Conservation (phyloP, 225 moss, liverwort and hornwort genomes). For the Sphagnum tenellum region DNA sequence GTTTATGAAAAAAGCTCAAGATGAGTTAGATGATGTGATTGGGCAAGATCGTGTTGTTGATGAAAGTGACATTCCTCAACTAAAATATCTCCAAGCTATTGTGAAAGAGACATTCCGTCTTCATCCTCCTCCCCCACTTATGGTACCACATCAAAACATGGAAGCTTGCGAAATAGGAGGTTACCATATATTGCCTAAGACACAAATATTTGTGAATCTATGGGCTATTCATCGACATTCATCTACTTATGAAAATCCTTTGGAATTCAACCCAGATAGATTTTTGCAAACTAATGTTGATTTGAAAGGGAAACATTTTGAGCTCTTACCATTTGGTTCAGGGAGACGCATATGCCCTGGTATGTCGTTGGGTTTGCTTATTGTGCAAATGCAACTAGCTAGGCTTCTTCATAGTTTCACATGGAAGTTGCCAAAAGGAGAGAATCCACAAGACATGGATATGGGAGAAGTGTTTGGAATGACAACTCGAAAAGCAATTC, state of each 20-base stretch:
- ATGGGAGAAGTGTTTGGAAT: neutral
- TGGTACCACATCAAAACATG: constrained; percentile 13
- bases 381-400: constrained; percentile 11
- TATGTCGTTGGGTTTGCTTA: constrained; percentile 1
- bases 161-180: constrained; percentile 5
- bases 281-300: constrained; percentile 2
- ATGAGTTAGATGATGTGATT: constrained; percentile 9
- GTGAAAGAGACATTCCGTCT: constrained; percentile 21
- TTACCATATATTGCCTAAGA: constrained; percentile 16
- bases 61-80: constrained; percentile 1
- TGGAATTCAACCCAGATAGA: constrained; percentile 12
- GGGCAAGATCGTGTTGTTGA: constrained; percentile 1
- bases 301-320: constrained; percentile 3
- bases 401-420: constrained; percentile 10
- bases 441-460: constrained; percentile 1
- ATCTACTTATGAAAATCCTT: neutral
- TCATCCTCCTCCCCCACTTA: constrained; percentile 11
- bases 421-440: constrained; percentile 6
- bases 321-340: constrained; percentile 13
- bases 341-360: constrained; percentile 10
- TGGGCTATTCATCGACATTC: constrained; percentile 9
- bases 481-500: too few relatives aligned
- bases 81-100: constrained; percentile 14
- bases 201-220: constrained; percentile 13
- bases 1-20: constrained; percentile 7